phyloP scores from a whole-genome alignment of 2,329 filamentous ascomycete genomes.

The Berkeleyomyces rouxiae region DNA sequence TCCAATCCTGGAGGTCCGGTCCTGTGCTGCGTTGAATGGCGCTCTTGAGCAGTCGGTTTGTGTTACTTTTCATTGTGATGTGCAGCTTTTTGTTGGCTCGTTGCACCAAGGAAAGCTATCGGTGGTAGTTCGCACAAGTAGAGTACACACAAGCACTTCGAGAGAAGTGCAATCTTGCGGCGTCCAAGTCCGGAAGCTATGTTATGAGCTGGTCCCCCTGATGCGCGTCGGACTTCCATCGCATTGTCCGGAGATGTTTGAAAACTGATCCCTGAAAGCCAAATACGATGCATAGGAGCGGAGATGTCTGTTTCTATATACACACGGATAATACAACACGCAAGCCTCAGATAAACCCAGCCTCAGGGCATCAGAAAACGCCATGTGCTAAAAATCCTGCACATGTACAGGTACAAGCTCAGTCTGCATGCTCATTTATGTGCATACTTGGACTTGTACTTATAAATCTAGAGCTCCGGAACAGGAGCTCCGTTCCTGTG shows the following conservation, averaged over 20 bases:
- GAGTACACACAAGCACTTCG: no score
- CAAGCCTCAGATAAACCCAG: not conserved
- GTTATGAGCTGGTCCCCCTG: not conserved
- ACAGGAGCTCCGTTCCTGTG: not conserved
- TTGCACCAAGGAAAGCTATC: no score
- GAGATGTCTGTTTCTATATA: not conserved
- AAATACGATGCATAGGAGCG: not conserved
- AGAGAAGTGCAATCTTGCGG: not conserved
- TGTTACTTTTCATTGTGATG: no score
- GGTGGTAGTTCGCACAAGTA: no score
- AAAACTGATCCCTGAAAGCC: not conserved
- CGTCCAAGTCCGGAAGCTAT: not conserved
- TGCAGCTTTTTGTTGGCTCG: no score
- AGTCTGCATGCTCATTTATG: no score
- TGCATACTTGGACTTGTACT: not conserved
- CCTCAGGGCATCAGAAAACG: not conserved
- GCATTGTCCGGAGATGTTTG: constrained; percentile 3
- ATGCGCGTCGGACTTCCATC: constrained; percentile 7
- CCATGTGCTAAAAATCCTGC: not conserved
- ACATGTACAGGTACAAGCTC: not conserved
- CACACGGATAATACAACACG: not conserved
- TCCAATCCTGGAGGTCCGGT: no score
- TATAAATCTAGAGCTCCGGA: not conserved
- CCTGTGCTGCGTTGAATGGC: no score
- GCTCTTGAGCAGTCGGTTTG: no score